These are phyloP conservation scores for Medicago arabica DNA, from an alignment of 306 rosid genomes.

Conservation along the genomic window DNA sequence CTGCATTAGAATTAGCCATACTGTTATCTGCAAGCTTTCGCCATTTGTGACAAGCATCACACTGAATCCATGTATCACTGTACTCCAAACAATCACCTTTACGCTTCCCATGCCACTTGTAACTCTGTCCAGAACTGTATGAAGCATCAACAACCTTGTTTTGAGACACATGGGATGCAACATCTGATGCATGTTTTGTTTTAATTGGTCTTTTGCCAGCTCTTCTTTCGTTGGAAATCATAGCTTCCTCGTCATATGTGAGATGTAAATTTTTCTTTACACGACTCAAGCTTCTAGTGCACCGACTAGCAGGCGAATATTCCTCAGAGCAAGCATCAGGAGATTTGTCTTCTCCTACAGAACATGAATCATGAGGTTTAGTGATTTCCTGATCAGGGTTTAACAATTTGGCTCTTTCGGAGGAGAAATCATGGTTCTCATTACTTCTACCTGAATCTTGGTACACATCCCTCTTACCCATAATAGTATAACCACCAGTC, in stretches of 20 bases:
- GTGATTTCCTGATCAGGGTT: conserved; percentile 47
- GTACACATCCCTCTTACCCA: conserved; percentile 54
- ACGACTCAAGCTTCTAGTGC: conserved; percentile 64
- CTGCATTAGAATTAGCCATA: conserved; percentile 61
- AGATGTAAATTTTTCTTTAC: conserved; percentile 60
- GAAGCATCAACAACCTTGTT: conserved; percentile 48
- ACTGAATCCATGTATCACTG: conserved; percentile 89
- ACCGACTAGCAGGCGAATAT: conserved; percentile 45
- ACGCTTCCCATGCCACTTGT: conserved; percentile 43
- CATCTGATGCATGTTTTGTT: conserved; percentile 47
- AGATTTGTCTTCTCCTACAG: conserved; percentile 51
- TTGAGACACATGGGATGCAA: conserved; percentile 40
- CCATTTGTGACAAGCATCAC: conserved; percentile 95
- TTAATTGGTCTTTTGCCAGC: conserved; percentile 43
- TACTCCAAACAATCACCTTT: conserved; percentile 44
- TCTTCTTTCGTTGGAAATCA: conserved; percentile 45
- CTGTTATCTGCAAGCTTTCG: conserved; percentile 73
- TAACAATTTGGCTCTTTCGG: conserved; percentile 68
- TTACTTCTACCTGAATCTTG: conserved; percentile 48
- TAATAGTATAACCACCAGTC: conserved; percentile 31
- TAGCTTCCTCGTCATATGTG: conserved; percentile 55
- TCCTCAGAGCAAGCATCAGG: conserved; percentile 51
- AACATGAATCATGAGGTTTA: conserved; percentile 46
- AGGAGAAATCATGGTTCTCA: conserved; percentile 50
- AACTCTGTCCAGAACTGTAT: conserved; percentile 46